Evolutionary conservation across 2,329 filamentous ascomycete genomes (phyloP), one percentile per base, ranked within the genome.

Genomic region (Colletotrichum australisinense): DNA sequence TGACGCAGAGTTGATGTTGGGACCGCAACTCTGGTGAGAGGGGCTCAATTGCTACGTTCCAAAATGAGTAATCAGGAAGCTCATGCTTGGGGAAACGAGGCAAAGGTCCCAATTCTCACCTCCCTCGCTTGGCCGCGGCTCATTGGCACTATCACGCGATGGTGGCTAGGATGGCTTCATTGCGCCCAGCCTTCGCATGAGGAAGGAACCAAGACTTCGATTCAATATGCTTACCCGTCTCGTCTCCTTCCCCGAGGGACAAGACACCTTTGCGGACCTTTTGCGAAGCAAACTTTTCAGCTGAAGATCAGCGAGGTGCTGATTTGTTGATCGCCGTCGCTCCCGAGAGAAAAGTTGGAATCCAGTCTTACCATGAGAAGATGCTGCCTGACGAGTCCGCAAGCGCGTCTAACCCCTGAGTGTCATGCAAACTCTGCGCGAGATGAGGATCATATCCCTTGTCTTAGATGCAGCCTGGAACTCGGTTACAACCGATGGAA

Each of bases 161-260:
- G 28, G 19, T 56, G 42, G 32, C 66, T 64, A 59, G 55, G 32
- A 70, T 73, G 67, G 35, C 55, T 73, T 60, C 32, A 73, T 73
- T 42, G 30, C 26, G 70, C 66, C 70, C 32, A 70, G 70, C 59
- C 24, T 2, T 70, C 55, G 30, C 24, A 73, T 62, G 24, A 58
- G 66, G 70, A 73, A 73, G 70, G 67, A 70, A 57, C 55, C 60
- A 62, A 73, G 70, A 70, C 26, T 24, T 35, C 11, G 22, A 9
- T 19, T 1, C 42, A 65, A 35, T 52, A 32, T 49, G 6, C 57
- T 70, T 59, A 46, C 66, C 70, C 26, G 22, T 70, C n/a, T 64
- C 9, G 60, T 60, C 42, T 55, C 46, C 65, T 69, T 12, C 24
- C 14, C 70, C 66, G 60, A 60, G 9, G 12, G 19, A 14, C 35